These are phyloP conservation scores for Aspergillus felis DNA, from an alignment of 2,329 filamentous ascomycete genomes.

Conservation along the genomic window DNA sequence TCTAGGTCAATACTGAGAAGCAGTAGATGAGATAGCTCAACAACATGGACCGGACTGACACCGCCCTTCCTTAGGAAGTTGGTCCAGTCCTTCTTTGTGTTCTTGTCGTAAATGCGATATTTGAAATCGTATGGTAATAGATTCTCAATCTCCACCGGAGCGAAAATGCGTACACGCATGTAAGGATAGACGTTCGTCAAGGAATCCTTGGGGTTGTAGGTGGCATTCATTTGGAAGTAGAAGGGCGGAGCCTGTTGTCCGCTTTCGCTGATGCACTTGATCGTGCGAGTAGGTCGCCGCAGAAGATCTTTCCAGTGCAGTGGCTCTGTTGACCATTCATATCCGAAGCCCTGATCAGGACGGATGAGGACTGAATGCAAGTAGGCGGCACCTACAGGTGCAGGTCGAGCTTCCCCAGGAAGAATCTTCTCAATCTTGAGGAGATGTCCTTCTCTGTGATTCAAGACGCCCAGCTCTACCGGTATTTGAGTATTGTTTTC, in stretches of 20 bases:
- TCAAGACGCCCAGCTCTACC: slow-evolving; percentile 87
- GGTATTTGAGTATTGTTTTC: slow-evolving; percentile 98
- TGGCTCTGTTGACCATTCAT: slow-evolving; percentile 86
- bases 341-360: slow-evolving; percentile 94
- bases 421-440: slow-evolving; percentile 97
- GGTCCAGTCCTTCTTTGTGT: slow-evolving; percentile 97
- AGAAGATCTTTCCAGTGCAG: slow-evolving; percentile 92
- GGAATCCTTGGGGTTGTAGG: slow-evolving; percentile 78
- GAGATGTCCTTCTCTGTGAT: slow-evolving; percentile 78
- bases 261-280: slow-evolving; percentile 83
- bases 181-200: slow-evolving; percentile 83
- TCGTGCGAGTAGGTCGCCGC: slow-evolving; percentile 75
- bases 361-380: slow-evolving; percentile 83
- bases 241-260: slow-evolving; percentile 76
- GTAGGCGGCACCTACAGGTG: slow-evolving; percentile 87
- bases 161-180: slow-evolving; percentile 88
- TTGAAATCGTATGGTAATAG: slow-evolving; percentile 97
- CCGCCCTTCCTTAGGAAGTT: slow-evolving; percentile 97
- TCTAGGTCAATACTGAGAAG: slow-evolving; percentile 94
- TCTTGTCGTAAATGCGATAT: slow-evolving; percentile 97
- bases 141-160: slow-evolving; percentile 91
- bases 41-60: slow-evolving; percentile 93
- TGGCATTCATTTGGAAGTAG: slow-evolving; percentile 92
- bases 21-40: slow-evolving; percentile 89
- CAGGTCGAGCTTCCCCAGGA: slow-evolving; percentile 83